Base-by-base conservation (phyloP, 2,329 filamentous ascomycete species). In the Ophiocordyceps polyrhachis-furcata region DNA sequence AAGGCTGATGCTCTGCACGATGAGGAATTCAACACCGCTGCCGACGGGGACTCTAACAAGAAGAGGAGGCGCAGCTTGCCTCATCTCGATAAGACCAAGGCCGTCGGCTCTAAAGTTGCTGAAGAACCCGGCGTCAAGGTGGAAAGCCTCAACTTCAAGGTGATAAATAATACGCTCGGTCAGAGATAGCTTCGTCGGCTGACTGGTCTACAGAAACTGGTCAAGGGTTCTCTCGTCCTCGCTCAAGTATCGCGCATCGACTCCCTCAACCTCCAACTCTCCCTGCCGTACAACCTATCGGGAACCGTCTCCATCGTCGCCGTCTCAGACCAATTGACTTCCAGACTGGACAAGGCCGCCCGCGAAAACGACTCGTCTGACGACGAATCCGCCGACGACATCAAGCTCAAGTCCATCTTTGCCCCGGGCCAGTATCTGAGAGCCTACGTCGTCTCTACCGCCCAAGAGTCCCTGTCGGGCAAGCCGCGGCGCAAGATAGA, bases 1-100 rank as follows among this genome's bases (percentile, higher is more conserved):
- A 91, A 83, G 57, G 80, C 82, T 54, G 91, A 98, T 68, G 91
- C 88, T 38, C 68, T 93, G 37, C 91, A 89, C 58, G 91, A 96
- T 62, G 81, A 93, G 54, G 73, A 81, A 52, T 75, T 74, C 42
- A 64, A 67, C 43, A 69, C 71, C 46, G 63, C 65, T 40, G 57
- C 62, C 25, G 68, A 72, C 49, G 48, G 53, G 13, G 52, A 55
- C 44, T 62, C 55, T 53, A 76, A 73, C 59, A 80, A 74, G 63
- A 71, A 74, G 63, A 71, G 64, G 60, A 76, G 65, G 55, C 17
- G 40, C 17, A 40, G 3, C 12, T 8, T 21, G n/a, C 9, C 15
- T n/a, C n/a, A n/a, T 14, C 37, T 40, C 13, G 82, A 69, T 54
- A 76, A 63, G 62, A 71, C 55, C 56, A 70, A 72, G 54, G 74